These are phyloP conservation scores for Helotiales sp. DNA, from an alignment of 2,329 filamentous ascomycete genomes.

Conservation along the genomic window DNA sequence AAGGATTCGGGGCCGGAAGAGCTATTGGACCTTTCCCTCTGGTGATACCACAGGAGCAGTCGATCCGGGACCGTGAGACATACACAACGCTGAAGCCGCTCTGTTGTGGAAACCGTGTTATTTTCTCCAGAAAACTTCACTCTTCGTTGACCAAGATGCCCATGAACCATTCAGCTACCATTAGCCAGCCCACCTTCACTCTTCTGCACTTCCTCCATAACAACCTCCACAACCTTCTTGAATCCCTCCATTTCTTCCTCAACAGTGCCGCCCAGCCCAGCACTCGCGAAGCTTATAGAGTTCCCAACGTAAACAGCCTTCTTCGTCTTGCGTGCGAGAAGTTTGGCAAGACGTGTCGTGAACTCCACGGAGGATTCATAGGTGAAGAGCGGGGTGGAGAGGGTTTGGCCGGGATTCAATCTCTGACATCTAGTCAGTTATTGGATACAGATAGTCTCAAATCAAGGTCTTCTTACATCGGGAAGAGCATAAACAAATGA, in stretches of 20 bases:
- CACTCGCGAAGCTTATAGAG: conserved; percentile 77
- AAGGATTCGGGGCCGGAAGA: not conserved
- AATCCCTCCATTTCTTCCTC: conserved; percentile 96
- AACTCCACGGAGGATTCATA: conserved; percentile 83
- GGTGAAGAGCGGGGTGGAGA: conserved; percentile 80
- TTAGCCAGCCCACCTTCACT: conserved; percentile 37
- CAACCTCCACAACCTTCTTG: conserved; percentile 72
- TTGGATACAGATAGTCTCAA: not conserved
- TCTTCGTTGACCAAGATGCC: not conserved
- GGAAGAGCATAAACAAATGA: conserved; percentile 95
- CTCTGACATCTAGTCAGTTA: conserved; percentile 36
- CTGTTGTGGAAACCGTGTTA: not conserved
- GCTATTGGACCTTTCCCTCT: not conserved
- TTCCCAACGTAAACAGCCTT: conserved; percentile 90
- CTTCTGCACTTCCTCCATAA: conserved; percentile 59
- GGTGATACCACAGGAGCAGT: conserved; percentile 1
- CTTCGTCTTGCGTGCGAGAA: conserved; percentile 74
- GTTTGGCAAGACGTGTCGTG: conserved; percentile 80
- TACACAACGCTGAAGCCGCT: conserved; percentile 1
- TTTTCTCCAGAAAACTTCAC: too few species aligned
- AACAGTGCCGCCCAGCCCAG: conserved; percentile 77
- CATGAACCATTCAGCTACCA: not conserved
- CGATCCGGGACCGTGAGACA: not conserved
- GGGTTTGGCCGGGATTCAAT: conserved; percentile 58
- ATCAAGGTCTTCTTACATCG: conserved; percentile 62